Evolutionary conservation across 2,329 filamentous ascomycete genomes (phyloP).

Genomic region (Niveomyces coronatus): DNA sequence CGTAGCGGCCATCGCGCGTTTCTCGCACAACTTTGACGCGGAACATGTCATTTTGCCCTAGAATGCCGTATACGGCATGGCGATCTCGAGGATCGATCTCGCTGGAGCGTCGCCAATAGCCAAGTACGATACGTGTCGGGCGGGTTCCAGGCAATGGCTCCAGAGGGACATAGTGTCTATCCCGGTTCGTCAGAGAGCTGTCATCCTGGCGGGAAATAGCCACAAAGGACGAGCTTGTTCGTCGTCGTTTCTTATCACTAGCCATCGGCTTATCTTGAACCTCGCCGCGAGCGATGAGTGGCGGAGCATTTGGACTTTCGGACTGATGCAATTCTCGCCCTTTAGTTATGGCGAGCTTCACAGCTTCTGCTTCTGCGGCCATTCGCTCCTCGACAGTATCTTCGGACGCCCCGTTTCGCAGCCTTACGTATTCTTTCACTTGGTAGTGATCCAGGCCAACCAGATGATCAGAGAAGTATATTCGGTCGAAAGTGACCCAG

Average conservation of each 20-base stretch:
- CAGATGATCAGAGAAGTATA: conserved; percentile 49
- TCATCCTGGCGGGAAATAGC: conserved; percentile 3
- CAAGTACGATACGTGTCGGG: conserved; percentile 47
- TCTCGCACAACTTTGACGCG: conserved; percentile 50
- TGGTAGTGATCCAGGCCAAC: conserved; percentile 44
- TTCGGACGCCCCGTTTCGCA: conserved; percentile 31
- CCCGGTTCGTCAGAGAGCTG: conserved; percentile 3
- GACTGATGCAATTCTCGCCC: conserved; percentile 32
- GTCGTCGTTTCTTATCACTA: conserved; percentile 34
- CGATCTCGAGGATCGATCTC: conserved; percentile 37
- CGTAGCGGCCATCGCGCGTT: conserved; percentile 47
- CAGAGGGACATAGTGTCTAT: conserved; percentile 13
- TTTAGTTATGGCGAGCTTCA: conserved; percentile 35
- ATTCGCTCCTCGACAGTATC: conserved; percentile 28
- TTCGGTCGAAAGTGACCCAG: conserved; percentile 53
- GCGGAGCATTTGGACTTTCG: conserved; percentile 31
- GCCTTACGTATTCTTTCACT: conserved; percentile 52
- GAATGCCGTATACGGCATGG: conserved; percentile 52
- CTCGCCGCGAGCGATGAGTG: conserved; percentile 42
- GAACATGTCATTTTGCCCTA: conserved; percentile 55
- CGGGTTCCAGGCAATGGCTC: conserved; percentile 41
- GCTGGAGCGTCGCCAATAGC: conserved; percentile 48
- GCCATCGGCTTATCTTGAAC: neutral
- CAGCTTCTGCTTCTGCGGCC: conserved; percentile 31
- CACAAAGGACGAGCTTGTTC: conserved; percentile 17